Conservation (phyloP, 305 asterid species). For the Galium porrigens region DNA sequence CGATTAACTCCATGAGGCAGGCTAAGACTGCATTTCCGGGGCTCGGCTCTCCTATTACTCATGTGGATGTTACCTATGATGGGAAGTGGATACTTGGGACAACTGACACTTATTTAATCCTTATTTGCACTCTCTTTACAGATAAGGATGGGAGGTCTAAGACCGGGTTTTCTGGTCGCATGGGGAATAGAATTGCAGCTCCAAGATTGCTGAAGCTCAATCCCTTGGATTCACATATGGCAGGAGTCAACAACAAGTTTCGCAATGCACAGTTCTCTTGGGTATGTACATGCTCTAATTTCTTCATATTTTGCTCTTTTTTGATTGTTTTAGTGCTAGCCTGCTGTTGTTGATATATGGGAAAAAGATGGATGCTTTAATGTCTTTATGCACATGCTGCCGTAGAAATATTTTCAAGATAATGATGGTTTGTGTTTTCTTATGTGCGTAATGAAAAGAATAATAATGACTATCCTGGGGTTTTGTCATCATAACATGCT, state of each 20-base stretch:
- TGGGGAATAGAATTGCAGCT: constrained; percentile 79
- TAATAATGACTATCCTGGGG: not conserved
- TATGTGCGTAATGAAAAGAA: not conserved
- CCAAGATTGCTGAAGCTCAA: constrained; percentile 79
- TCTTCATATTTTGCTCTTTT: not conserved
- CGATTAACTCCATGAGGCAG: constrained; percentile 76
- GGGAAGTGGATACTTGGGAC: constrained; percentile 98
- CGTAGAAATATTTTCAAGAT: not conserved
- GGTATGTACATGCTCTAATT: constrained; percentile 42
- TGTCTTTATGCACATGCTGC: not conserved
- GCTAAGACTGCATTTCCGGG: constrained; percentile 99
- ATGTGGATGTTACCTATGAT: constrained; percentile 88
- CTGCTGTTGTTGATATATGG: not conserved
- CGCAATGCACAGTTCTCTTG: constrained; percentile 94
- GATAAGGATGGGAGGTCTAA: constrained; percentile 78
- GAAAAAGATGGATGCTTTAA: not conserved
- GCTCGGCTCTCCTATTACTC: constrained; percentile 90
- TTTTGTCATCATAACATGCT: not conserved
- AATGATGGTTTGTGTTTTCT: not conserved
- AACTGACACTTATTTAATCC: constrained; percentile 69
- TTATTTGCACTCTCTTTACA: constrained; percentile 65
- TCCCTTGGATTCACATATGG: constrained; percentile 77
- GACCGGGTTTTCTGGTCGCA: constrained; percentile 86
- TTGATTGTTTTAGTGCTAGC: not conserved
- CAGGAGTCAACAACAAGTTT: constrained; percentile 69